These are phyloP conservation scores for Umbelopsis sp. DNA, from an alignment of 192 early-diverging fungal genomes.

Conservation along the genomic window DNA sequence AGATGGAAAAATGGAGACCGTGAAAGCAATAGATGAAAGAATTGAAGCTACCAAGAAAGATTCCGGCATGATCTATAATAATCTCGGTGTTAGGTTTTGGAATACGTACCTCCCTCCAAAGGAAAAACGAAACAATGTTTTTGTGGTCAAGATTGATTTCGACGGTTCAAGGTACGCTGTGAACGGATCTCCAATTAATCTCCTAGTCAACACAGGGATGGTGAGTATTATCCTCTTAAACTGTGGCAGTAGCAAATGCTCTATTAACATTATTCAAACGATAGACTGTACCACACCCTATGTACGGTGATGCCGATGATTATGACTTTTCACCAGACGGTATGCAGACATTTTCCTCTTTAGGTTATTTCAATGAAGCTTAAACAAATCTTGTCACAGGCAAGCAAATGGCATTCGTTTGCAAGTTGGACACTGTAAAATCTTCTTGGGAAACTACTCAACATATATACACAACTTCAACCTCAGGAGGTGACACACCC, in stretches of 20 bases:
- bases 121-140: slow-evolving; percentile 59
- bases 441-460: slow-evolving; percentile 74
- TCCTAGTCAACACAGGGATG: slow-evolving; percentile 47
- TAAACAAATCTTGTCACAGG: neutral
- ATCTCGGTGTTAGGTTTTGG: slow-evolving; percentile 77
- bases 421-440: slow-evolving; percentile 55
- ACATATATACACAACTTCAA: slow-evolving; percentile 63
- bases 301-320: slow-evolving; percentile 53
- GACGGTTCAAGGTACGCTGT: slow-evolving; percentile 37
- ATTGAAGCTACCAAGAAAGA: slow-evolving; percentile 41
- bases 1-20: slow-evolving; percentile 53
- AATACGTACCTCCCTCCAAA: slow-evolving; percentile 54
- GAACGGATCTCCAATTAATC: slow-evolving; percentile 47
- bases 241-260: slow-evolving; percentile 22
- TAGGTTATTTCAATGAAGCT: neutral
- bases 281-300: slow-evolving; percentile 29
- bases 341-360: neutral
- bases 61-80: slow-evolving; percentile 58
- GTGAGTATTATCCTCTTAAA: neutral
- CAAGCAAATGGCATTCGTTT: slow-evolving; percentile 60
- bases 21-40: slow-evolving; percentile 45
- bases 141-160: slow-evolving; percentile 42
- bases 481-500: slow-evolving; percentile 45
- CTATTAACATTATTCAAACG: slow-evolving; percentile 13
- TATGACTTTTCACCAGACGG: slow-evolving; percentile 69